These are phyloP conservation scores for Boletus coccyginus DNA, from an alignment of 768 basidiomycete genomes.

Conservation along the genomic window DNA sequence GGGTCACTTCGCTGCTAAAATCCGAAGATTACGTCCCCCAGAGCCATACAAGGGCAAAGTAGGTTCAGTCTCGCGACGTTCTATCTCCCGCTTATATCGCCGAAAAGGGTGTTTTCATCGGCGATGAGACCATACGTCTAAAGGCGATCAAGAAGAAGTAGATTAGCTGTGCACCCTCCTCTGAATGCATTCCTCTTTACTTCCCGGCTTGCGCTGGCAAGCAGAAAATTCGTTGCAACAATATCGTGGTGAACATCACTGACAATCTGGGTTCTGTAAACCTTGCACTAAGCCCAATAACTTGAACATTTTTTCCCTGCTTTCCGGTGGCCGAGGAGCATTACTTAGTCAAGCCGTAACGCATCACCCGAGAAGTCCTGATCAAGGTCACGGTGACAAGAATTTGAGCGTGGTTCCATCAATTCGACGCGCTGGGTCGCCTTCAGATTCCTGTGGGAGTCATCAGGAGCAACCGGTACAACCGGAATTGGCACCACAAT, in stretches of 20 bases:
- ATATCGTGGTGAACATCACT: not conserved
- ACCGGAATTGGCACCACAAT: not conserved
- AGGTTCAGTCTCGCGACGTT: conserved; percentile 25
- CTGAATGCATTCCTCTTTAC: conserved; percentile 2
- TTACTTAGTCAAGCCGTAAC: not conserved
- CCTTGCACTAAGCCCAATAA: not conserved
- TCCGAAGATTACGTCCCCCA: conserved; percentile 81
- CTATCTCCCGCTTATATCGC: conserved; percentile 1
- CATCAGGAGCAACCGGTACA: not conserved
- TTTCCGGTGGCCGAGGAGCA: not conserved
- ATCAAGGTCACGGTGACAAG: no score
- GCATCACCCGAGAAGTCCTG: no score
- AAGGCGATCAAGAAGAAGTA: conserved; percentile 97
- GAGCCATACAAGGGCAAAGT: conserved; percentile 99
- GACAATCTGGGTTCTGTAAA: not conserved
- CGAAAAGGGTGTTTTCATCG: conserved; percentile 85
- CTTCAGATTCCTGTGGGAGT: not conserved
- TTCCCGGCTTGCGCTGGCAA: not conserved
- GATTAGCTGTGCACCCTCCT: conserved; percentile 18
- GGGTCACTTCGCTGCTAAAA: conserved; percentile 84
- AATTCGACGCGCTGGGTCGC: not conserved
- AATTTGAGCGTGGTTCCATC: not conserved
- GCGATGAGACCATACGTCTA: conserved; percentile 87
- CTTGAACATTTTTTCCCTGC: not conserved
- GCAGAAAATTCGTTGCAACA: not conserved